phyloP scores from a whole-genome alignment of 371 early-diverging fungal genomes.

The Capniomyces stellatus region DNA sequence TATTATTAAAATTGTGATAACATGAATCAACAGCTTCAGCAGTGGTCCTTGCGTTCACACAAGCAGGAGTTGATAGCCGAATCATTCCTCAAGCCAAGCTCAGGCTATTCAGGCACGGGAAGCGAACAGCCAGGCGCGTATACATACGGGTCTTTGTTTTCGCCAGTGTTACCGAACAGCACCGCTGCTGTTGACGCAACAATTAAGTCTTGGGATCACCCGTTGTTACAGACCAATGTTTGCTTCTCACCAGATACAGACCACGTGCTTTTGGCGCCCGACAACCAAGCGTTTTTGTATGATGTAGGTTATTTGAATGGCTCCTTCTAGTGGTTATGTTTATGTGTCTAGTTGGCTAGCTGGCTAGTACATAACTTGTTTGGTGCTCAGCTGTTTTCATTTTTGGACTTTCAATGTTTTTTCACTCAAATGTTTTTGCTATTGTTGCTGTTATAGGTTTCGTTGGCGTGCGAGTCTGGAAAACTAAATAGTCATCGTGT shows the following conservation, averaged over 20 bases:
- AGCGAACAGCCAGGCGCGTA: no score
- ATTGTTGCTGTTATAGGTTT: not conserved
- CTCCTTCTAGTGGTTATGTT: not conserved
- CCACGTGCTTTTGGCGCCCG: not conserved
- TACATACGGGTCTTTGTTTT: no score
- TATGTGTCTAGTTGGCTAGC: no score
- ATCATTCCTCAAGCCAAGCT: not conserved
- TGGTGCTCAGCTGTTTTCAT: no score
- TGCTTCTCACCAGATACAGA: not conserved
- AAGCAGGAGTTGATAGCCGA: not conserved
- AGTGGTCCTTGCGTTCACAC: not conserved
- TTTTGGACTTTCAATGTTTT: no score
- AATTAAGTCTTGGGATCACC: not conserved
- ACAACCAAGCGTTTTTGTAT: not conserved
- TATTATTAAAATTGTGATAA: no score
- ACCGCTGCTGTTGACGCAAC: no score
- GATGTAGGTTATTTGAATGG: no score
- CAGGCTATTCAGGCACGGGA: no score
- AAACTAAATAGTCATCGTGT: not conserved
- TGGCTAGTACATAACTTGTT: no score
- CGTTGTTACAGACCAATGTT: not conserved
- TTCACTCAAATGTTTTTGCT: not conserved
- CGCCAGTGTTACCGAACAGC: no score
- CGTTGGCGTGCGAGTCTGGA: not conserved
- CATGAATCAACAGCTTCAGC: conserved; percentile 1